Percentiles rank a stretch among this genome's conserved stretches.
Conservation (phyloP, 768 basidiomycete genomes). For the Podaxis carcinomalis region DNA sequence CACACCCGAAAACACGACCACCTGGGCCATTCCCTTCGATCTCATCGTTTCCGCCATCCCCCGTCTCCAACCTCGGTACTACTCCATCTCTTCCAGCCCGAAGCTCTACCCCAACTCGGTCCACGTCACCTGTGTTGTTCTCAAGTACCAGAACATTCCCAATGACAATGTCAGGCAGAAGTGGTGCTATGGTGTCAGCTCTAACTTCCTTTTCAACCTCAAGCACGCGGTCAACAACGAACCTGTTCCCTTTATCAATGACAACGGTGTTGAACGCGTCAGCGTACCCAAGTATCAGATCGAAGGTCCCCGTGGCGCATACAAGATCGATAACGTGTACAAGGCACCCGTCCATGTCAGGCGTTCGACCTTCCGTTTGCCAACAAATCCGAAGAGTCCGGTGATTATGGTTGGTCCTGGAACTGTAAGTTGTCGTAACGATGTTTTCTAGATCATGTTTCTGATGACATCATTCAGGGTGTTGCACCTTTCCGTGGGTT, state of each 20-base stretch:
- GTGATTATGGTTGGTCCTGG: constrained; percentile 99
- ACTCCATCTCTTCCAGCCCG: constrained; percentile 97
- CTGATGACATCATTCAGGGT: constrained; percentile 50
- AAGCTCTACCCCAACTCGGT: constrained; percentile 87
- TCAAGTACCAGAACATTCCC: constrained; percentile 79
- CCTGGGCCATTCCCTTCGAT: constrained; percentile 95
- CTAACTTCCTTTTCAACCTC: constrained; percentile 94
- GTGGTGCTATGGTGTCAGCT: constrained; percentile 86
- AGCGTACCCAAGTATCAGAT: constrained; percentile 74
- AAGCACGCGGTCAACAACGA: constrained; percentile 71
- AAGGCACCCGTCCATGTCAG: constrained; percentile 93
- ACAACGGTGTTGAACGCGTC: constrained; percentile 31
- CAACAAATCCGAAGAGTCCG: constrained; percentile 97
- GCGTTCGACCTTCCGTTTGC: constrained; percentile 93
- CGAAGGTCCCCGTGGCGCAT: constrained; percentile 85
- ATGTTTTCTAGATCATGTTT: constrained; percentile 1
- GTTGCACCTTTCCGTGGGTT: constrained; percentile 99
- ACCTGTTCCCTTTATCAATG: constrained; percentile 36
- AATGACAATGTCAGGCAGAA: constrained; percentile 49
- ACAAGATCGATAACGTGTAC: constrained; percentile 66
- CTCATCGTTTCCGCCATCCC: constrained; percentile 91
- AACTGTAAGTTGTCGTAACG: constrained; percentile 58
- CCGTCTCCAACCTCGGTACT: constrained; percentile 95
- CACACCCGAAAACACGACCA: constrained; percentile 71
- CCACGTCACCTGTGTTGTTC: constrained; percentile 92